Conservation (phyloP, 2,329 filamentous ascomycete species). For the Lachnum nothofagi region DNA sequence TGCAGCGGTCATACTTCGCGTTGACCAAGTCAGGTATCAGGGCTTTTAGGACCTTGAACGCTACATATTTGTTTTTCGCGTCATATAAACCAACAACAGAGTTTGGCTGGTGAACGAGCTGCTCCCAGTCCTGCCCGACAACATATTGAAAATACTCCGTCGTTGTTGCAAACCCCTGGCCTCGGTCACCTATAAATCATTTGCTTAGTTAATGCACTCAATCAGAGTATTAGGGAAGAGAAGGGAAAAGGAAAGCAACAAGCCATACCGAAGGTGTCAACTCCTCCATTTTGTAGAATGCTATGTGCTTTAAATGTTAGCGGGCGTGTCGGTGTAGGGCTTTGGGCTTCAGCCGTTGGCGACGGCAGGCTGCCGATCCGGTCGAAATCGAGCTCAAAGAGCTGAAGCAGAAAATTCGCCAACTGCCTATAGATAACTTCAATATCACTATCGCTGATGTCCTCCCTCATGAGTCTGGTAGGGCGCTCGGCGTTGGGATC, state of each 20-base stretch:
- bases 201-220: neutral
- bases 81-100: slow-evolving; percentile 29
- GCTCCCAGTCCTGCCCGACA: slow-evolving; percentile 31
- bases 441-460: slow-evolving; percentile 14
- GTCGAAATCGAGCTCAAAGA: slow-evolving; percentile 16
- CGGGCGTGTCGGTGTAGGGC: slow-evolving; percentile 22
- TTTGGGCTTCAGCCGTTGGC: slow-evolving; percentile 5
- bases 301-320: slow-evolving; percentile 34
- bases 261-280: slow-evolving; percentile 22
- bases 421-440: slow-evolving; percentile 15
- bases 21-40: slow-evolving; percentile 28
- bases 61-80: slow-evolving; percentile 29
- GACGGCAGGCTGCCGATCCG: slow-evolving; percentile 13
- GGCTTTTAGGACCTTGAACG: slow-evolving; percentile 29
- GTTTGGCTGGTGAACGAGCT: slow-evolving; percentile 35
- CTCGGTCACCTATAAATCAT: slow-evolving; percentile 13
- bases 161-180: slow-evolving; percentile 11
- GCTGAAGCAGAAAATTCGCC: slow-evolving; percentile 12
- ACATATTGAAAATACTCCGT: slow-evolving; percentile 27
- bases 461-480: slow-evolving; percentile 7
- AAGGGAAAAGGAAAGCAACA: neutral
- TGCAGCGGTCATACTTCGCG: slow-evolving; percentile 23
- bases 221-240: neutral
- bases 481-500: slow-evolving; percentile 1
- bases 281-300: slow-evolving; percentile 33